Percentiles rank a stretch among this genome's conserved stretches.
Conservation (phyloP, 1,139 yeast genomes). For the Sugiyamaella japonica region DNA sequence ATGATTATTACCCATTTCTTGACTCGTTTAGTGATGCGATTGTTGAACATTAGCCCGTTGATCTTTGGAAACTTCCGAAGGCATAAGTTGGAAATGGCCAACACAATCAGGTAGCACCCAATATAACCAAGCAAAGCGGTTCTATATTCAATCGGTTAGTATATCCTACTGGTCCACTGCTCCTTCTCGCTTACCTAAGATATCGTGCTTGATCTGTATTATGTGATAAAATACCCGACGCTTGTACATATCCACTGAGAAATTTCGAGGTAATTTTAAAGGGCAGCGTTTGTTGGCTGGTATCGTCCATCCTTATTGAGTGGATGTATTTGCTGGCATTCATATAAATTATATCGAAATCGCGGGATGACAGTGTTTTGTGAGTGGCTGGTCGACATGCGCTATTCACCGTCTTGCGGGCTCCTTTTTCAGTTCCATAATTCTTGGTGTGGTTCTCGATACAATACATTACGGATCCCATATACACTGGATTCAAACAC, state of each 20-base stretch:
- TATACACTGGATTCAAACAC: conserved; percentile 15
- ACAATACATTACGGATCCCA: conserved; percentile 19
- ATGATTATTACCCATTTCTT: conserved; percentile 2
- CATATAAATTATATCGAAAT: conserved; percentile 20
- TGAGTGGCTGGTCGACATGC: conserved; percentile 19
- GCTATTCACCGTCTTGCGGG: conserved; percentile 13
- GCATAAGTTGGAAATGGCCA: not conserved
- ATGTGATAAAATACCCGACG: conserved; percentile 3
- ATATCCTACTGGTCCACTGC: no score
- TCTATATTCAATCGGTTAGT: not conserved
- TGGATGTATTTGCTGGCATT: conserved; percentile 23
- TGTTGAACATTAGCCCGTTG: conserved; percentile 1
- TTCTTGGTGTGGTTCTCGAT: conserved; percentile 14
- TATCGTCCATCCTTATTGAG: not conserved
- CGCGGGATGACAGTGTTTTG: conserved; percentile 12
- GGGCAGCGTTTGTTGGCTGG: conserved; percentile 12
- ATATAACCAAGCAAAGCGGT: conserved; percentile 5
- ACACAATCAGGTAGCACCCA: conserved; percentile 1
- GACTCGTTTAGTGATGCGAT: conserved; percentile 1
- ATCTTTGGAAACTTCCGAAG: not conserved
- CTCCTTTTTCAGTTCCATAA: conserved; percentile 7
- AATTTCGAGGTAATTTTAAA: conserved; percentile 16
- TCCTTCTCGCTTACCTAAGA: conserved; percentile 15
- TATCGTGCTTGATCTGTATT: conserved; percentile 7
- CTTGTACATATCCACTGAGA: conserved; percentile 11